Evolutionary conservation across 139 green algal species (phyloP).

Genomic region (Chlamydomonas incerta): DNA sequence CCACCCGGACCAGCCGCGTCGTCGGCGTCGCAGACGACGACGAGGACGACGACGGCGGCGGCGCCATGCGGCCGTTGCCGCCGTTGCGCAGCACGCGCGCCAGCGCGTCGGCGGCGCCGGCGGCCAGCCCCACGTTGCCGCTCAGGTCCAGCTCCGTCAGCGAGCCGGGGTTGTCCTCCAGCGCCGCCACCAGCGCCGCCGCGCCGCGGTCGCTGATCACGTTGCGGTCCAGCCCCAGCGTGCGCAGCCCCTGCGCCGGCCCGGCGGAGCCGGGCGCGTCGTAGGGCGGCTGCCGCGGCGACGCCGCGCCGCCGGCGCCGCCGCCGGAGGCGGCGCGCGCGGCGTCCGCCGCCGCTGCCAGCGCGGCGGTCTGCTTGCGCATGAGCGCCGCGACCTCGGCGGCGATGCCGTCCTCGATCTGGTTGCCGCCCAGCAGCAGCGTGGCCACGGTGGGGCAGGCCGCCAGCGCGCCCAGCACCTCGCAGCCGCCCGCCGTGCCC

Average conservation of each 20-base stretch:
- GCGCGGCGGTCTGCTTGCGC: background rate
- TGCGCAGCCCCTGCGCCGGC: constrained; percentile 6
- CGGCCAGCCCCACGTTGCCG: constrained; percentile 8
- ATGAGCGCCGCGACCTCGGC: background rate
- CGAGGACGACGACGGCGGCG: too few species aligned
- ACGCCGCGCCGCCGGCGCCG: background rate
- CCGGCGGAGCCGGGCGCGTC: background rate
- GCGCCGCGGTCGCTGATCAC: constrained; percentile 10
- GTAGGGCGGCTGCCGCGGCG: too few species aligned
- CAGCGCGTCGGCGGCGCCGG: constrained; percentile 18
- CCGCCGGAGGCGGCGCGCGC: too few species aligned
- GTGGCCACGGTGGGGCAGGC: background rate
- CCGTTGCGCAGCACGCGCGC: background rate
- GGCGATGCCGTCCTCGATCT: constrained; percentile 14
- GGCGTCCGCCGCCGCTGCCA: background rate
- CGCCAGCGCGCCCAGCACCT: constrained; percentile 19
- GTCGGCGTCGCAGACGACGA: too few species aligned
- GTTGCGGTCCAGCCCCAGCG: constrained; percentile 32
- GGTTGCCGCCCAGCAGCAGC: constrained; percentile 32
- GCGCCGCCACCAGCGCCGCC: background rate
- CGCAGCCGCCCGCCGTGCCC: background rate
- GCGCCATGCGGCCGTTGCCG: background rate
- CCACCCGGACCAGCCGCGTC: background rate
- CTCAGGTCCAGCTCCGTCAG: constrained; percentile 27
- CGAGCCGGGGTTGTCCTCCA: background rate